Percentiles rank a stretch among this genome's conserved stretches.
Conservation (phyloP, 495 filamentous ascomycete genomes). For the Lasiosphaeria hispida region DNA sequence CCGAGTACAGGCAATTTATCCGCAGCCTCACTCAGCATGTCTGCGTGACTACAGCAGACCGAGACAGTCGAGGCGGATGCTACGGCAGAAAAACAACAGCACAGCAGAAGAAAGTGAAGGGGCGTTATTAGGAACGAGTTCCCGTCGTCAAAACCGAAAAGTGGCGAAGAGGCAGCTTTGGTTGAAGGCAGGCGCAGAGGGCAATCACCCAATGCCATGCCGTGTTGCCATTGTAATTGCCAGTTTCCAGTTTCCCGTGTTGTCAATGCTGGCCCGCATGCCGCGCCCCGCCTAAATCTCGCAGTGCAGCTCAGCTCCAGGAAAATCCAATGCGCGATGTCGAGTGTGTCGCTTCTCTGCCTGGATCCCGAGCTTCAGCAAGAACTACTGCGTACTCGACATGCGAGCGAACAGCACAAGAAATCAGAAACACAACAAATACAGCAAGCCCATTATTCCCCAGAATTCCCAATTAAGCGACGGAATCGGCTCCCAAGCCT, state of each 20-base stretch:
- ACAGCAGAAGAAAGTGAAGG: too few species aligned
- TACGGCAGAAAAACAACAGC: too few species aligned
- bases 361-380: background rate
- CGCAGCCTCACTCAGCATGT: too few species aligned
- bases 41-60: too few species aligned
- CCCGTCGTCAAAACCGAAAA: background rate
- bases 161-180: background rate
- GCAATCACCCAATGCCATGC: background rate
- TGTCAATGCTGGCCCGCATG: conserved; percentile 21
- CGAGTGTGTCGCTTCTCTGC: background rate
- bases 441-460: background rate
- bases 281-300: conserved; percentile 25
- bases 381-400: background rate
- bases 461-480: conserved; percentile 7
- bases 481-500: conserved; percentile 1
- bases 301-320: conserved; percentile 10
- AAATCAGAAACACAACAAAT: background rate
- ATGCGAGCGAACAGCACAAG: too few species aligned
- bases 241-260: conserved; percentile 20
- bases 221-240: conserved; percentile 10
- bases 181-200: conserved; percentile 15
- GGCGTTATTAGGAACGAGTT: too few species aligned
- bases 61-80: too few species aligned
- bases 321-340: conserved; percentile 3
- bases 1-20: too few species aligned